Evolutionary conservation across 2,329 filamentous ascomycete species (phyloP), one percentile per base, ranked within the genome.

Genomic region (Bipolaris oryzae): DNA sequence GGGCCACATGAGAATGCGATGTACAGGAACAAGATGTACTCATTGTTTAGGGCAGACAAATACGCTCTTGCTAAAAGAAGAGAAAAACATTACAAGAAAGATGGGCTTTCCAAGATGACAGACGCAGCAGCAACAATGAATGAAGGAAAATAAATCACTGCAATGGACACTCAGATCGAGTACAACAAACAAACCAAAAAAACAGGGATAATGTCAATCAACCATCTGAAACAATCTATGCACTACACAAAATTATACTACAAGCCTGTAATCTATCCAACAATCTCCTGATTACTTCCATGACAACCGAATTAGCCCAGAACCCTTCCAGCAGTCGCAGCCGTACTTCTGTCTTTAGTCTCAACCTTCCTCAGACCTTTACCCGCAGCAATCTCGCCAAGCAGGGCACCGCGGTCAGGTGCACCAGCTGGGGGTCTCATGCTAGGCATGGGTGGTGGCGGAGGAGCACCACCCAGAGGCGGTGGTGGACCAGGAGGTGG

Each of bases 321-420:
- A 52, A 97, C 93, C 58, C 87, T 85, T n/a, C 94, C 94, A 20
- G 91, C 90, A 55, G 88, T 82, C 50, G 87, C 76, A 49, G 91
- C 84, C 45, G 68, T 77, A 76, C 93, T 97, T 76, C 88, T 88
- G 76, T 99, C 95, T 76, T 91, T 93, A 1, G 95, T 98, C 74
- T 89, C 81, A 21, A 92, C 92, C 83, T 98, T 98, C 81, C 84
- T 92, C 72, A 99, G 80, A 2, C 87, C 77, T 76, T 77, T 92
- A 41, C 95, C 94, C 60, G 86, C 79, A 72, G 94, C 88, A 60
- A 99, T 98, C 74, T 96, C 87, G 57, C 87, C 88, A 62, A 99
- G 77, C 70, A 99, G 82, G 1, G 87, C 85, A 58, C 84, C 80
- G 23, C 82, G 78, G 62, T 77, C 64, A 3, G 71, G 64, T 43